Base-by-base conservation (phyloP, 352 stramenopile genomes). In the Phytophthora pinifolia region DNA sequence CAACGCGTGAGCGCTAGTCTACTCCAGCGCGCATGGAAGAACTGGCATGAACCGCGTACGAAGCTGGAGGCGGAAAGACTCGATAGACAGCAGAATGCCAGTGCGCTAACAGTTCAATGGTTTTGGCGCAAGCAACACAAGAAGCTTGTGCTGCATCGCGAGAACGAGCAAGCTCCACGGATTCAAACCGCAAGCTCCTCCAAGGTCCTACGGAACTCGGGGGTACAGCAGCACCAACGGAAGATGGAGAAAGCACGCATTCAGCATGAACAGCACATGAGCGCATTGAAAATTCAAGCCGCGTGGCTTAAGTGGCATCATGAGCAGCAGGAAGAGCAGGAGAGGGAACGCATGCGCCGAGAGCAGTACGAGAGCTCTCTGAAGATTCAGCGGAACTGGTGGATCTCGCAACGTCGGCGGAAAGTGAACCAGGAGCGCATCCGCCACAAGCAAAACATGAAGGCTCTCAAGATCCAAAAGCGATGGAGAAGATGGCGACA, bases 401-500 rank as follows among this genome's bases (percentile, higher is more conserved):
- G 36, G 12, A 49, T 67, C 15, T 60, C 50, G 15, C 58, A 55
- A 4, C 62, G 56, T 17, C 53, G 52, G 25, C 58, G 59, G 22
- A 71, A 54, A 38, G 9, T 71, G 9, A 29, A 22, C 4, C 14
- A 52, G 13, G 58, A 67, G n/a, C 57, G 51, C 13, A 10, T 54
- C 29, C 58, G 57, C 1, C 51, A 71, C 46, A 52, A 36, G n/a
- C 46, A 71, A 33, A 65, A 54, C 9, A 41, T 63, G 2, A 71
- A 35, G 7, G 49, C 49, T 7, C 36, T 64, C 1, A 75, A 67
- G 46, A 72, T 72, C 15, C 62, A 72, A 42, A 65, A 64, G 15
- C 47, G 54, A 17, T 75, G 67, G 67, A 43, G 43, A 17, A 42
- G 41, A 15, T 65, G 49, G 62, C 36, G 41, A 1, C 36, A 59